These are phyloP conservation scores for Populus deltoides DNA, from an alignment of 345 rosid genomes.

Conservation along the genomic window DNA sequence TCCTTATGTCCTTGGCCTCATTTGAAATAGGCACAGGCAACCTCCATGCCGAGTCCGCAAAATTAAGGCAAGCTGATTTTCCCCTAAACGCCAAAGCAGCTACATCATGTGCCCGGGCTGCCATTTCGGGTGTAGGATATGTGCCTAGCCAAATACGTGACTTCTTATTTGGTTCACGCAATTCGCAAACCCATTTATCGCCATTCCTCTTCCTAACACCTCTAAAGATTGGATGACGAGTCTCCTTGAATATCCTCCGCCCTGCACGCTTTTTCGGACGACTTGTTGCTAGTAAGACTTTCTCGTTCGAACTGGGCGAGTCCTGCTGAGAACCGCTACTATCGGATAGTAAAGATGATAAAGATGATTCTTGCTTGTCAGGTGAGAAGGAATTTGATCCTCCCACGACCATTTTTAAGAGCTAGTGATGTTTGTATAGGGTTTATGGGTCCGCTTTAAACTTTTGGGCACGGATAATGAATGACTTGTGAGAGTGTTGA, in stretches of 20 bases:
- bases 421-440: too few relatives aligned
- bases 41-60: conserved; percentile 64
- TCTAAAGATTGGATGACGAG: conserved; percentile 69
- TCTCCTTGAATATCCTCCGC: conserved; percentile 56
- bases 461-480: too few relatives aligned
- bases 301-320: not conserved
- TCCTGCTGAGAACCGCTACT: not conserved
- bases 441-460: too few relatives aligned
- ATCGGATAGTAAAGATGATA: not conserved
- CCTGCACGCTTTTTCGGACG: conserved; percentile 27
- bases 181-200: conserved; percentile 71
- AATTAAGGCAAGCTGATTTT: conserved; percentile 62
- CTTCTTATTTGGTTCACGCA: conserved; percentile 54
- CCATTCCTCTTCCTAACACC: conserved; percentile 59
- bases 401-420: too few relatives aligned
- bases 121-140: conserved; percentile 70
- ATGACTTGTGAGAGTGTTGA: too few relatives aligned
- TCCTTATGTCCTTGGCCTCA: conserved; percentile 40
- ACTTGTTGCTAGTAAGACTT: conserved; percentile 7
- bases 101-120: conserved; percentile 77
- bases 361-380: not conserved
- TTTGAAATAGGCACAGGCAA: conserved; percentile 49
- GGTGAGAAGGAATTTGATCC: not conserved
- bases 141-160: conserved; percentile 77
- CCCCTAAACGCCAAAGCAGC: conserved; percentile 66